phyloP scores from a whole-genome alignment of 2,329 filamentous ascomycete species.

The Leptodontidium sp. region DNA sequence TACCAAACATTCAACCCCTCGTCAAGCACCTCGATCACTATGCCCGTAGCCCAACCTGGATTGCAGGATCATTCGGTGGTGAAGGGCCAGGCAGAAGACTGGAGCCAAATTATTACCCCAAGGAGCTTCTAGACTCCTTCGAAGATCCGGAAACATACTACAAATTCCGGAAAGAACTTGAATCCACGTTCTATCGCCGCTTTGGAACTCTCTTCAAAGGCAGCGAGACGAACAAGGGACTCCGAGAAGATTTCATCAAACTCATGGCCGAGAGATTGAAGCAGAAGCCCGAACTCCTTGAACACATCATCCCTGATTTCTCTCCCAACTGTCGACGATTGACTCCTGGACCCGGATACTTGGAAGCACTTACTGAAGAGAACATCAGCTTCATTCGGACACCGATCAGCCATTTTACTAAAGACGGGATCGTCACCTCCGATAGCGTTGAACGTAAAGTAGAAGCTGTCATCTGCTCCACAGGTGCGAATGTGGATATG shows the following conservation, averaged over 20 bases:
- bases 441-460: constrained; percentile 65
- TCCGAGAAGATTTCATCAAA: constrained; percentile 47
- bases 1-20: constrained; percentile 52
- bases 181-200: constrained; percentile 68
- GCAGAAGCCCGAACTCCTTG: constrained; percentile 50
- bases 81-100: constrained; percentile 37
- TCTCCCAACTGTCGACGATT: constrained; percentile 54
- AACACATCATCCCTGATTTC: constrained; percentile 51
- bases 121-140: constrained; percentile 64
- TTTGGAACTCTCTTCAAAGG: constrained; percentile 56
- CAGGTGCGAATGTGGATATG: constrained; percentile 68
- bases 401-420: constrained; percentile 65
- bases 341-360: constrained; percentile 63
- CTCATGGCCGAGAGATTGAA: constrained; percentile 53
- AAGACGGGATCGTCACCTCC: constrained; percentile 64
- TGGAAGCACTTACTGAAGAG: constrained; percentile 67
- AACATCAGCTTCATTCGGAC: constrained; percentile 69
- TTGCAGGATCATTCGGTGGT: constrained; percentile 52
- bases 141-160: constrained; percentile 66
- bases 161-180: constrained; percentile 62
- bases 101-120: constrained; percentile 61
- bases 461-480: constrained; percentile 73
- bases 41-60: constrained; percentile 67
- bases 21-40: constrained; percentile 39
- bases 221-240: constrained; percentile 48